Evolutionary conservation across 2,329 filamentous ascomycete genomes (phyloP).

Genomic region (Venturia oleaginea): DNA sequence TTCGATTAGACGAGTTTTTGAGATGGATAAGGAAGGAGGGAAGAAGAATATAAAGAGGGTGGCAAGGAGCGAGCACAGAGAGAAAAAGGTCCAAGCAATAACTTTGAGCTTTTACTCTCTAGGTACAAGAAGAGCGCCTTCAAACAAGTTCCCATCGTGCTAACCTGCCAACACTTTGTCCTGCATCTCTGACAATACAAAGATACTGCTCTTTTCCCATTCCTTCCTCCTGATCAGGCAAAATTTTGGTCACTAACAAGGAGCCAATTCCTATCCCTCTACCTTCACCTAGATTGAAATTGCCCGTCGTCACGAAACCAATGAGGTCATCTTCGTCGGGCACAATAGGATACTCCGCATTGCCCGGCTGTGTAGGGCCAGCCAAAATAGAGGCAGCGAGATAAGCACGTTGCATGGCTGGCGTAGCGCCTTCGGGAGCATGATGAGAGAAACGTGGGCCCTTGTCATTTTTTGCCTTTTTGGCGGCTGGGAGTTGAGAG

Average conservation of each 20-base stretch:
- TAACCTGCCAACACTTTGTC: constrained; percentile 69
- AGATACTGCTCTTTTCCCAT: constrained; percentile 31
- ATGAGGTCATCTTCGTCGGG: constrained; percentile 68
- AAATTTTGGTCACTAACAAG: constrained; percentile 44
- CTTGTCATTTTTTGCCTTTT: not conserved
- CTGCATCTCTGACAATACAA: constrained; percentile 76
- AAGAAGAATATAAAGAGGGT: too few species aligned
- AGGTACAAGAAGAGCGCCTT: not conserved
- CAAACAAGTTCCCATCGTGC: constrained; percentile 61
- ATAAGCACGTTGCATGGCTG: constrained; percentile 41
- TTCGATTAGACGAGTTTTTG: too few species aligned
- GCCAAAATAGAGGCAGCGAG: constrained; percentile 35
- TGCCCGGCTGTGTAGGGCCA: constrained; percentile 23
- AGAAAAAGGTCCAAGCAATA: too few species aligned
- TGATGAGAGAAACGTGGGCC: constrained; percentile 18
- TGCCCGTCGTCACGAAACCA: constrained; percentile 83
- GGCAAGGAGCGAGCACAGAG: too few species aligned
- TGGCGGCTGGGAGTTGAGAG: constrained; percentile 21
- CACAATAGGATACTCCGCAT: constrained; percentile 52
- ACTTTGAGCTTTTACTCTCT: too few species aligned
- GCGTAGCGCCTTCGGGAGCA: constrained; percentile 28
- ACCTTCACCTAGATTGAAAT: constrained; percentile 71
- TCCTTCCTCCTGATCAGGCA: constrained; percentile 16
- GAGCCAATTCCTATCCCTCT: constrained; percentile 67
- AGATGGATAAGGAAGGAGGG: too few species aligned